Evolutionary conservation across 75 land plant species (phyloP).

Genomic region (Gnetum montanum): DNA sequence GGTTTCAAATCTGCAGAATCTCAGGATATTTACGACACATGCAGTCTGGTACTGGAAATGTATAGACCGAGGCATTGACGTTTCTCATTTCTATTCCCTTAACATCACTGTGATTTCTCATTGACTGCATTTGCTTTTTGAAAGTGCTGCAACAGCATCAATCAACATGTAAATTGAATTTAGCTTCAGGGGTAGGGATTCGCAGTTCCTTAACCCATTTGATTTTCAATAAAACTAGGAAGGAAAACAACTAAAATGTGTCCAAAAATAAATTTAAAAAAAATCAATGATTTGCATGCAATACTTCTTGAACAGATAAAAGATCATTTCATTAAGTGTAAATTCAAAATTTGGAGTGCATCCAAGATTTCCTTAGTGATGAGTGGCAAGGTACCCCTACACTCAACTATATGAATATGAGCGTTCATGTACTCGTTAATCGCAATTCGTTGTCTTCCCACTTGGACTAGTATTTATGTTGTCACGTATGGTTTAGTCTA

Average conservation of each 20-base stretch:
- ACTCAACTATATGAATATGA: too few species aligned
- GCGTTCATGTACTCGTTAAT: too few species aligned
- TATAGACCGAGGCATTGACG: slow-evolving; percentile 70
- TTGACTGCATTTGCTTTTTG: slow-evolving; percentile 56
- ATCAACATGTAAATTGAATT: background rate
- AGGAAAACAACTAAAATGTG: background rate
- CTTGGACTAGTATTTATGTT: too few species aligned
- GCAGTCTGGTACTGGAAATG: slow-evolving; percentile 93
- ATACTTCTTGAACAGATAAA: too few species aligned
- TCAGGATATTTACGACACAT: slow-evolving; percentile 39
- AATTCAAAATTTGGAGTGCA: too few species aligned
- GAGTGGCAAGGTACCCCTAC: too few species aligned
- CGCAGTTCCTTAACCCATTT: background rate
- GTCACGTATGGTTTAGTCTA: too few species aligned
- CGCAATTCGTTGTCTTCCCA: too few species aligned
- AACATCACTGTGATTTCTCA: slow-evolving; percentile 65
- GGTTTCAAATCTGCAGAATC: background rate
- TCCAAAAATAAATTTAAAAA: background rate
- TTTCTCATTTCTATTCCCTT: slow-evolving; percentile 68
- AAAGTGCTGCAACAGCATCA: slow-evolving; percentile 67
- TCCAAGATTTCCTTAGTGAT: too few species aligned
- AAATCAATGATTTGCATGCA: too few species aligned
- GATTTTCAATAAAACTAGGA: background rate
- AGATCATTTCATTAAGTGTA: too few species aligned
- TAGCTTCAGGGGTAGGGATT: background rate